phyloP scores from a whole-genome alignment of 495 filamentous ascomycete species.

The Daldinia decipiens region DNA sequence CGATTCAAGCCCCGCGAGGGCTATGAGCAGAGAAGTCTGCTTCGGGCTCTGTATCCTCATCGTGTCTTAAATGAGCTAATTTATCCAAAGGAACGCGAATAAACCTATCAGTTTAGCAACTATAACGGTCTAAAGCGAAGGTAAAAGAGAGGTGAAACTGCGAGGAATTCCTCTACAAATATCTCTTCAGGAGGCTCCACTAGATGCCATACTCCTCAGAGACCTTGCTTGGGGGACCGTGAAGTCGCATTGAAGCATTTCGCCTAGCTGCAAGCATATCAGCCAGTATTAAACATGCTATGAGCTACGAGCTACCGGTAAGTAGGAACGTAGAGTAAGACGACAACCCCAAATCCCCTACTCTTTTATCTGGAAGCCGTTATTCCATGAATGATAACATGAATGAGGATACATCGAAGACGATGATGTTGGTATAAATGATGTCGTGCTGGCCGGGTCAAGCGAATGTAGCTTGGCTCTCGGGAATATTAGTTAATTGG shows the following conservation, averaged over 20 bases:
- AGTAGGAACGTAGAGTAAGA: constrained; percentile 21
- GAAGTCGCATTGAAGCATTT: constrained; percentile 19
- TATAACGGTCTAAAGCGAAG: not conserved
- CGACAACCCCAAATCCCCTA: constrained; percentile 15
- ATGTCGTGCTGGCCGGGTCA: constrained; percentile 35
- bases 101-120: not conserved
- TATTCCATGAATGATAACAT: constrained; percentile 27
- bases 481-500: too few species aligned
- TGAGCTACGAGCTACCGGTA: constrained; percentile 13
- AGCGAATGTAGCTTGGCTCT: constrained; percentile 36
- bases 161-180: constrained; percentile 16
- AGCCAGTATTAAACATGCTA: constrained; percentile 16
- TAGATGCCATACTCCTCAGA: not conserved
- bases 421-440: constrained; percentile 26
- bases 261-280: not conserved
- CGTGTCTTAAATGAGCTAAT: not conserved
- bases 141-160: not conserved
- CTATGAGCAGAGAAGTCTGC: constrained; percentile 23
- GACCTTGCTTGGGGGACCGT: not conserved
- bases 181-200: constrained; percentile 8
- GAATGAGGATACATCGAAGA: not conserved
- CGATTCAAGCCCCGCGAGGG: constrained; percentile 15
- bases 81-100: constrained; percentile 8
- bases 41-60: constrained; percentile 18
- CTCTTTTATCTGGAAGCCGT: constrained; percentile 13